A percentile compares a stretch with the other conserved stretches of the same genome.
These are phyloP conservation scores for Pseudozyma hubeiensis DNA, from an alignment of 1,284 basidiomycete genomes.

Conservation along the genomic window DNA sequence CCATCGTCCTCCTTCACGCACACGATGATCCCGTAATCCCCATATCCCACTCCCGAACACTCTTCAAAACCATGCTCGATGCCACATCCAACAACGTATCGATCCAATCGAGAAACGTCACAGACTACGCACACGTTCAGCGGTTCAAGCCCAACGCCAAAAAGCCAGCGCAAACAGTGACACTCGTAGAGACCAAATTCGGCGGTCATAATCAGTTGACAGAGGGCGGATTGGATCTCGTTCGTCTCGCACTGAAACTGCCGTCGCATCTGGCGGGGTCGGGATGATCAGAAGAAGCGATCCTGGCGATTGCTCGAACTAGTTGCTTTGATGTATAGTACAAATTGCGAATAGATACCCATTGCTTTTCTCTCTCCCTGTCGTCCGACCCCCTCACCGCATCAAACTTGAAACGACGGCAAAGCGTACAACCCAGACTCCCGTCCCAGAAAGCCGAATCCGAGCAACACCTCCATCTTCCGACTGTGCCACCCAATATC, in stretches of 20 bases:
- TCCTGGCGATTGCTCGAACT: background rate
- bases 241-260: conserved; percentile 20
- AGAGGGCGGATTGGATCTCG: conserved; percentile 46
- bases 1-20: conserved; percentile 83
- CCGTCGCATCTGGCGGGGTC: conserved; percentile 16
- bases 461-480: conserved; percentile 96
- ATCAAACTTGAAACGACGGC: conserved; percentile 58
- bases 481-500: conserved; percentile 93
- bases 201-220: conserved; percentile 59
- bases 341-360: background rate
- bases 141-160: conserved; percentile 15
- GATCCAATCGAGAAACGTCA: conserved; percentile 11
- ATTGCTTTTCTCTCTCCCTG: background rate
- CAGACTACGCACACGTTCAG: conserved; percentile 22
- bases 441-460: conserved; percentile 87
- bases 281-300: background rate
- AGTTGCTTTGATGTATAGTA: background rate
- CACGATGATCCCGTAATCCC: conserved; percentile 85
- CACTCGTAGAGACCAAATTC: conserved; percentile 38
- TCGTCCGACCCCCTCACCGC: background rate
- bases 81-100: background rate
- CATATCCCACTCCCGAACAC: conserved; percentile 73
- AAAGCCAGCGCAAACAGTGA: conserved; percentile 12
- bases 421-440: conserved; percentile 86
- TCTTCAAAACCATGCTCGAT: conserved; percentile 28